Conservation (phyloP, 2,329 filamentous ascomycete species). For the Balansia obtecta region DNA sequence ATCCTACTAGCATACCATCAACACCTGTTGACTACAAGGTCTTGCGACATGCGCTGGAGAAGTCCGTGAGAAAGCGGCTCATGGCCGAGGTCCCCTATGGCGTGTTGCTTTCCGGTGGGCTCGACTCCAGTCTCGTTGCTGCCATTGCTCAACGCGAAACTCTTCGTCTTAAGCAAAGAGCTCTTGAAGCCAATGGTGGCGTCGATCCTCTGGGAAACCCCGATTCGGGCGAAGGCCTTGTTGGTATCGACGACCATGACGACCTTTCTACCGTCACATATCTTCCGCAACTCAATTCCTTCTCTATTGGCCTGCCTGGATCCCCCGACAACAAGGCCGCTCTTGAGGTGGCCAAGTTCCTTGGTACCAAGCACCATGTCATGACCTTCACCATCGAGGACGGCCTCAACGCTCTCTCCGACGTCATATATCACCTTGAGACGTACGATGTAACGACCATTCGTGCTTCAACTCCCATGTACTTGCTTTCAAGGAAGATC, state of each 20-base stretch:
- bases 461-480: conserved; percentile 97
- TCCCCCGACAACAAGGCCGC: conserved; percentile 89
- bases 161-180: conserved; percentile 57
- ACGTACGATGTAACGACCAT: conserved; percentile 98
- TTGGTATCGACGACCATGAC: conserved; percentile 90
- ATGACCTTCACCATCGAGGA: conserved; percentile 98
- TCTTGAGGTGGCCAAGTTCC: conserved; percentile 85
- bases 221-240: conserved; percentile 57
- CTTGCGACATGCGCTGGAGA: conserved; percentile 73
- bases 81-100: conserved; percentile 99
- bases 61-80: conserved; percentile 84
- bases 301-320: conserved; percentile 91
- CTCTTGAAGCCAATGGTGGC: conserved; percentile 34
- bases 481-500: conserved; percentile 93
- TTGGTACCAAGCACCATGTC: conserved; percentile 94
- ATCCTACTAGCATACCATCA: conserved; percentile 64
- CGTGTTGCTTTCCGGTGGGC: conserved; percentile 84
- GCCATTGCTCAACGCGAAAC: conserved; percentile 94
- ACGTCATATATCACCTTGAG: conserved; percentile 97
- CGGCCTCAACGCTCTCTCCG: conserved; percentile 87
- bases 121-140: conserved; percentile 91
- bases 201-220: conserved; percentile 34
- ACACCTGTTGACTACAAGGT: conserved; percentile 73
- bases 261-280: conserved; percentile 81
- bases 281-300: conserved; percentile 91